Conservation (phyloP, 352 stramenopile species). For the Pythium periplocum region DNA sequence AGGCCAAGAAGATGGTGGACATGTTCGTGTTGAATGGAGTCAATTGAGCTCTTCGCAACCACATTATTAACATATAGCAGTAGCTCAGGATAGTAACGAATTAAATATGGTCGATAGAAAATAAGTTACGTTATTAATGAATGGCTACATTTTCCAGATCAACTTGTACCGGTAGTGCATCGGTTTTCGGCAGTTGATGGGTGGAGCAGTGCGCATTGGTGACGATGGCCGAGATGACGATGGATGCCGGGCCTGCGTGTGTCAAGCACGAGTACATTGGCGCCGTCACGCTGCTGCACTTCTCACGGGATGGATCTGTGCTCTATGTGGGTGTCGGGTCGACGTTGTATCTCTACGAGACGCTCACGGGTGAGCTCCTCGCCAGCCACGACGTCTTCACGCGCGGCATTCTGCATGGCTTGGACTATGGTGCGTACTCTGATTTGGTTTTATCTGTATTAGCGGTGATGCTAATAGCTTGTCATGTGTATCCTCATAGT, state of each 20-base stretch:
- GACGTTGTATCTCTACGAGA: constrained; percentile 64
- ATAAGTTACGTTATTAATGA: too few relatives aligned
- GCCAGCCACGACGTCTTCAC: constrained; percentile 39
- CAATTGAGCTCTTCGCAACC: too few relatives aligned
- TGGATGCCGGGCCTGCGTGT: constrained; percentile 6
- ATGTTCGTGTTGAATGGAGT: constrained; percentile 17
- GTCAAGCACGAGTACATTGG: constrained; percentile 74
- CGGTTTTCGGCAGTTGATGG: background rate
- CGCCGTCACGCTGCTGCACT: constrained; percentile 77
- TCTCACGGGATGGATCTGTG: constrained; percentile 60
- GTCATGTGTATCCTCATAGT: background rate
- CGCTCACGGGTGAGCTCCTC: constrained; percentile 35
- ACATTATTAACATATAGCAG: too few relatives aligned
- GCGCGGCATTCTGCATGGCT: constrained; percentile 70
- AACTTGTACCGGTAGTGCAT: constrained; percentile 10
- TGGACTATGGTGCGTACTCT: constrained; percentile 39
- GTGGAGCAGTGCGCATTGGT: too few relatives aligned
- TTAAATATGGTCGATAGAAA: too few relatives aligned
- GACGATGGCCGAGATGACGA: background rate
- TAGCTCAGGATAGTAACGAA: too few relatives aligned
- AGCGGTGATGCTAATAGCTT: background rate
- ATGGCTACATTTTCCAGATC: constrained; percentile 15
- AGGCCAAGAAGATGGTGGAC: too few relatives aligned
- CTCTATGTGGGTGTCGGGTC: constrained; percentile 71
- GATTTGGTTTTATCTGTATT: background rate